These are phyloP conservation scores for Fusarium marasasianum DNA, from an alignment of 2,329 filamentous ascomycete genomes.

Conservation along the genomic window DNA sequence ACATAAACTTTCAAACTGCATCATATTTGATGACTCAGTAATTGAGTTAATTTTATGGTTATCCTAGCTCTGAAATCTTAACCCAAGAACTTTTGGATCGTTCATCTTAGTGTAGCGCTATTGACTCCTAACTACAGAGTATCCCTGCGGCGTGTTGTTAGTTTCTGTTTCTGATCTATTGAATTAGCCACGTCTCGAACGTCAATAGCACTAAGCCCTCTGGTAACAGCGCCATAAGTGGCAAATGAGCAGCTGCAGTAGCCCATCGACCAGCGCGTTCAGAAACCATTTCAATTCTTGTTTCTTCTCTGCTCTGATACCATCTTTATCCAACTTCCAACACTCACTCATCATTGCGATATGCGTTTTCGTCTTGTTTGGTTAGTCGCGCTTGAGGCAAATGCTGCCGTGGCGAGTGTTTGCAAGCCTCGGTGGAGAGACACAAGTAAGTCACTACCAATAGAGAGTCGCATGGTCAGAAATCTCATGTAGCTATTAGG, in stretches of 20 bases:
- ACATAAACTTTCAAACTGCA: neutral
- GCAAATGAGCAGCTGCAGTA: neutral
- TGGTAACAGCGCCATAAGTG: no score
- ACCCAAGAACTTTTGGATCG: accelerated
- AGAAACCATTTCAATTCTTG: neutral
- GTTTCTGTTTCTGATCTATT: neutral
- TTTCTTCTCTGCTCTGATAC: neutral
- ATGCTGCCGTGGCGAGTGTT: neutral
- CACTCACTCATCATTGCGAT: neutral
- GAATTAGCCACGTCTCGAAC: neutral
- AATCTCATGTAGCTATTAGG: neutral
- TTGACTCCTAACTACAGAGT: no score
- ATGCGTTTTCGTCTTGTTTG: neutral
- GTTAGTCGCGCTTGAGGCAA: neutral
- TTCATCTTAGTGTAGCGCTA: neutral
- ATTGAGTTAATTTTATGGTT: neutral
- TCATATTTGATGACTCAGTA: neutral
- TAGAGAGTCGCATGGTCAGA: no score
- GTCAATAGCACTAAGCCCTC: neutral
- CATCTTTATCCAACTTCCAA: neutral
- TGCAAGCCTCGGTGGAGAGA: neutral
- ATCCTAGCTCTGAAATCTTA: neutral
- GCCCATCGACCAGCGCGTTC: neutral
- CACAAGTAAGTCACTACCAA: neutral
- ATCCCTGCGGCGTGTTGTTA: neutral